Evolutionary conservation across 2,329 filamentous ascomycete genomes (phyloP).

Genomic region (Diplodia scrobiculata): DNA sequence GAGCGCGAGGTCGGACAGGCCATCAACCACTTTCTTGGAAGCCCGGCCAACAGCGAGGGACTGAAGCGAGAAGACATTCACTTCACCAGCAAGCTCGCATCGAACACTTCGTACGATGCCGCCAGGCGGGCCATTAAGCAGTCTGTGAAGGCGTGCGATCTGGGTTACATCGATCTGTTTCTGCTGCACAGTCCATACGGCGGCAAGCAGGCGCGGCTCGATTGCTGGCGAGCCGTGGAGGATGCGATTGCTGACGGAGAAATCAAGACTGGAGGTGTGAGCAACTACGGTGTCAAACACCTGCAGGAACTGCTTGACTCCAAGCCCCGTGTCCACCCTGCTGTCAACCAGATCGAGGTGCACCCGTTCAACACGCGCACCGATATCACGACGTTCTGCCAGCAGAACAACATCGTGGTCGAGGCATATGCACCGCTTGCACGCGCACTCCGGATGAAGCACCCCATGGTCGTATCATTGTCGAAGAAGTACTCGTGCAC

Average conservation of each 20-base stretch:
- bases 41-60: slow-evolving; percentile 50
- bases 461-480: slow-evolving; percentile 64
- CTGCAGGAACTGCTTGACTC: slow-evolving; percentile 69
- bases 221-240: slow-evolving; percentile 75
- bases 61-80: slow-evolving; percentile 70
- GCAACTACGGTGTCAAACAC: slow-evolving; percentile 76
- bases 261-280: slow-evolving; percentile 71
- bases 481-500: slow-evolving; percentile 70
- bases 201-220: slow-evolving; percentile 65
- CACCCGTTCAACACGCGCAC: slow-evolving; percentile 79
- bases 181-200: slow-evolving; percentile 79
- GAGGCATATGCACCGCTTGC: slow-evolving; percentile 81
- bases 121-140: slow-evolving; percentile 67
- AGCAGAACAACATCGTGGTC: slow-evolving; percentile 66
- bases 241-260: slow-evolving; percentile 74
- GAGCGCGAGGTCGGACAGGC: slow-evolving; percentile 69
- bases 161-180: slow-evolving; percentile 79
- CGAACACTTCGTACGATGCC: slow-evolving; percentile 66
- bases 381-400: slow-evolving; percentile 67
- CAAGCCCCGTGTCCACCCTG: slow-evolving; percentile 63
- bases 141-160: slow-evolving; percentile 64
- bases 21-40: slow-evolving; percentile 60
- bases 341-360: slow-evolving; percentile 73
- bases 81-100: slow-evolving; percentile 77
- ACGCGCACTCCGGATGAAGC: slow-evolving; percentile 67